A percentile compares a stretch with the other conserved stretches of the same genome.
These are phyloP conservation scores for Ophiosphaerella korrae DNA, from an alignment of 2,329 filamentous ascomycete species.

Conservation along the genomic window DNA sequence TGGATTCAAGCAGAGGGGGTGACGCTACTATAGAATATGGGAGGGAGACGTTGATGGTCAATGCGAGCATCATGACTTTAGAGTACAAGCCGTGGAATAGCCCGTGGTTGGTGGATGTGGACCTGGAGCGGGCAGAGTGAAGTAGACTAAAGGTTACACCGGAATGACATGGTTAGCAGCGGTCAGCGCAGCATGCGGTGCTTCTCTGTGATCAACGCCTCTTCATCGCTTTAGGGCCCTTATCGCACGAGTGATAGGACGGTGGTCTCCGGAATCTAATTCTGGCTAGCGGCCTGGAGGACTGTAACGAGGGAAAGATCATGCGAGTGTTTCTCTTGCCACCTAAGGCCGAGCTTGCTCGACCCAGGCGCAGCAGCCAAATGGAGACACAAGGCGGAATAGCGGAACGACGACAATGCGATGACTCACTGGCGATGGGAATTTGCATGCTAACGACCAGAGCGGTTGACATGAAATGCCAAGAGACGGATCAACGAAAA, in stretches of 20 bases:
- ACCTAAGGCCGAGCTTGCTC: background rate
- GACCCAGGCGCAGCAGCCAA: background rate
- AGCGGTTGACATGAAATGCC: conserved; percentile 11
- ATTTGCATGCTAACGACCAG: conserved; percentile 4
- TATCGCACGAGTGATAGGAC: too few relatives aligned
- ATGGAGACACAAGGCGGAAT: background rate
- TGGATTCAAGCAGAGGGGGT: conserved; percentile 39
- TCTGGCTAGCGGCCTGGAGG: too few relatives aligned
- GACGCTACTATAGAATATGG: conserved; percentile 48
- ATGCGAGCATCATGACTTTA: conserved; percentile 62
- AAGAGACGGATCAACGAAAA: conserved; percentile 27
- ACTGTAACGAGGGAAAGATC: too few relatives aligned
- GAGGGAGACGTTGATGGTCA: conserved; percentile 62
- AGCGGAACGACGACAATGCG: conserved; percentile 2
- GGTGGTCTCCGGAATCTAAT: too few relatives aligned
- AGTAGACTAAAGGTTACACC: background rate
- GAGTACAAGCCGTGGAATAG: conserved; percentile 56
- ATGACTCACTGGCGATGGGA: conserved; percentile 1
- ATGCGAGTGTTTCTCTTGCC: background rate
- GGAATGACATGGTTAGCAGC: too few relatives aligned
- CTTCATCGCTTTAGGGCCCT: too few relatives aligned
- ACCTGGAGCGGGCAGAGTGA: conserved; percentile 39
- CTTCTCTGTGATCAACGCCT: too few relatives aligned
- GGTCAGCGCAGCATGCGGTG: too few relatives aligned
- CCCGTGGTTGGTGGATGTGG: conserved; percentile 62